These are phyloP conservation scores for Prunus fruticosa DNA, from an alignment of 306 rosid genomes.

Conservation along the genomic window DNA sequence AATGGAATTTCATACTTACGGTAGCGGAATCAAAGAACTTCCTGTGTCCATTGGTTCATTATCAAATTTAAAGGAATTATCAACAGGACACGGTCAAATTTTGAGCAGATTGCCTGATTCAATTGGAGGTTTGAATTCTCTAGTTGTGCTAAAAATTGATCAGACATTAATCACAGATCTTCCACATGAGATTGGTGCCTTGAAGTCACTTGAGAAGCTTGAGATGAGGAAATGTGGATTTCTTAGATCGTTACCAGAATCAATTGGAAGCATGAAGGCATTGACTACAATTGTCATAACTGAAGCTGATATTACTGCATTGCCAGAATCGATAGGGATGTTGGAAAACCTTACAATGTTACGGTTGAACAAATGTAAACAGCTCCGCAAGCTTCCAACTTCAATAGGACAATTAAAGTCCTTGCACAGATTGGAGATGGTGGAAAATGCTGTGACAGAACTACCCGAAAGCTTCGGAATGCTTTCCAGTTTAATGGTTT, in stretches of 20 bases:
- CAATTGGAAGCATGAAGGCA: slow-evolving; percentile 40
- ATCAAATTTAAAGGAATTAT: slow-evolving; percentile 33
- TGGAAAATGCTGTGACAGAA: slow-evolving; percentile 39
- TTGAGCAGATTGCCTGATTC: slow-evolving; percentile 40
- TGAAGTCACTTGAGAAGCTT: slow-evolving; percentile 51
- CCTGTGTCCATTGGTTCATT: slow-evolving; percentile 55
- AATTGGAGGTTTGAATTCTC: slow-evolving; percentile 33
- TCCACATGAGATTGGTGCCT: slow-evolving; percentile 50
- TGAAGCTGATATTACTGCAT: slow-evolving; percentile 35
- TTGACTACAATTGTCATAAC: slow-evolving; percentile 38
- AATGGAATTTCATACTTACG: slow-evolving; percentile 15
- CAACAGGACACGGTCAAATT: slow-evolving; percentile 31
- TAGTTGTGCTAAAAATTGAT: slow-evolving; percentile 42
- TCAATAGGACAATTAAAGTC: slow-evolving; percentile 54
- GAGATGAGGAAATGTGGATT: slow-evolving; percentile 42
- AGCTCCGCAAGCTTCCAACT: slow-evolving; percentile 50
- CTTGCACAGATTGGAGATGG: slow-evolving; percentile 42
- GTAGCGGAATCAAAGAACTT: slow-evolving; percentile 38
- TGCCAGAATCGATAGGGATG: slow-evolving; percentile 49
- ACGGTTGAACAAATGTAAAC: slow-evolving; percentile 33
- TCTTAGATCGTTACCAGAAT: slow-evolving; percentile 53
- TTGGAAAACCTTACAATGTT: slow-evolving; percentile 50
- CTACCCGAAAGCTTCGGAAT: slow-evolving; percentile 61
- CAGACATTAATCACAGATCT: slow-evolving; percentile 44
- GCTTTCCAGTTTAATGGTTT: slow-evolving; percentile 50